These are phyloP conservation scores for Ceratobasidium sp. DNA, from an alignment of 1,284 basidiomycete species.

Conservation along the genomic window DNA sequence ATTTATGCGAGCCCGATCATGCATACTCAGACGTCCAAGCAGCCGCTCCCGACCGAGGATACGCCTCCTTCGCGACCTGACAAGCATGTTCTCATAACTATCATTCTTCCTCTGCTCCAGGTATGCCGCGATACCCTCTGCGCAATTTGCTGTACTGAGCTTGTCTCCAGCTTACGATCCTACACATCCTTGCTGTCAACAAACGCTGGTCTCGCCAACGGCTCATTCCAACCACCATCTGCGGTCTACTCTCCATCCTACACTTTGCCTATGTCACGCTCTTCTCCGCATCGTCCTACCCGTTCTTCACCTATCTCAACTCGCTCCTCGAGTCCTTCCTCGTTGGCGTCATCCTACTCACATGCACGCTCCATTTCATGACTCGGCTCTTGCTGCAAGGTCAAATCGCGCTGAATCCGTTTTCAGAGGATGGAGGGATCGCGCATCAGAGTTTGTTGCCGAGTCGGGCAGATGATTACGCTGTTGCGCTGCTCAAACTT, in stretches of 20 bases:
- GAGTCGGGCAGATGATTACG: constrained; percentile 77
- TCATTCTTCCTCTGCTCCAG: constrained; percentile 76
- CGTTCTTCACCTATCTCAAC: constrained; percentile 77
- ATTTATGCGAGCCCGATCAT: constrained; percentile 75
- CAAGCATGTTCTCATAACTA: constrained; percentile 73
- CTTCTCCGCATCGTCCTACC: constrained; percentile 65
- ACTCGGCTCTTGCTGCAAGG: constrained; percentile 71
- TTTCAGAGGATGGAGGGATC: constrained; percentile 54
- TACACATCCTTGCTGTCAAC: constrained; percentile 72
- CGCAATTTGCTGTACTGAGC: constrained; percentile 24
- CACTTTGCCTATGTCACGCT: constrained; percentile 76
- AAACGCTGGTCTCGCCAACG: constrained; percentile 71
- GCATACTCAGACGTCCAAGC: constrained; percentile 57
- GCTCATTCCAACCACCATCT: constrained; percentile 72
- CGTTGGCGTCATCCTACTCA: constrained; percentile 66
- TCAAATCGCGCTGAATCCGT: constrained; percentile 60
- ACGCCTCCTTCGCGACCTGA: constrained; percentile 67
- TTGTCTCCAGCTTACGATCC: constrained; percentile 65
- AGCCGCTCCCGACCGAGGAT: constrained; percentile 49
- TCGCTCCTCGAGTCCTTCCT: constrained; percentile 75
- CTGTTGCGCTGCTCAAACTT: constrained; percentile 73
- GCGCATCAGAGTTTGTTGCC: constrained; percentile 59
- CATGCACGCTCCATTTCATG: constrained; percentile 68
- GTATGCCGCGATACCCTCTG: constrained; percentile 55
- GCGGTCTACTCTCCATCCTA: constrained; percentile 67